Evolutionary conservation across 306 rosid species (phyloP), one percentile per base, ranked within the genome.

Genomic region (Carpinus viminea): DNA sequence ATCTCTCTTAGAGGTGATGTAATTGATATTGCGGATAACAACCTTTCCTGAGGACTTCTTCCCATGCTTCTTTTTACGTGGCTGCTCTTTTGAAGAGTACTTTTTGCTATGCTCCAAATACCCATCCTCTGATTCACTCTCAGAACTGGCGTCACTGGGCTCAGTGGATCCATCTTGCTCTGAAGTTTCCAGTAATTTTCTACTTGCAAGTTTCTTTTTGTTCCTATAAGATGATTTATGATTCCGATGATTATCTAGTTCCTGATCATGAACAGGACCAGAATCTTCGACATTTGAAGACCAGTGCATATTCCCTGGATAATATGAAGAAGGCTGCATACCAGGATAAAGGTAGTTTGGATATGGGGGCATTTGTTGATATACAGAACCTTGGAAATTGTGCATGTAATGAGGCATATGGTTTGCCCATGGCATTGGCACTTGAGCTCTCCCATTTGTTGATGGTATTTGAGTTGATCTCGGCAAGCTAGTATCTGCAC

Each of bases 1-100:
- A 75, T 94, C 93, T 81, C 88, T 86, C 56, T 88, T 92, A 43
- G 98, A 91, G 74, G 96, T 91, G 78, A 96, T 96, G 84, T 96
- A 96, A 78, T 96, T 96, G 73, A 96, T 96, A 84, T 96, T 96
- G 52, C 98, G 99, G 68, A 96, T 96, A 61, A 93, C 97, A 53
- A 96, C 99, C 81, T 87, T 91, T 86, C 99, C 87, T 1, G 97
- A 89, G 80, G 96, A 84, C 85, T 89, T 93, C 86, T 84, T 91
- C 71, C 93, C 88, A 11, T 85, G 88, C 85, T 83, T 91, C 87
- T 84, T 91, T 85, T 73, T 88, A 66, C 55, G 79, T 56, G 24
- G 70, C 74, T 74, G 64, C 80, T 85, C 86, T 2, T 72, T 66
- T 77, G 87, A 84, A 83, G 90, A 86, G 62, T 81, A 53, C 77